Percentiles rank a stretch among this genome's conserved stretches.
Evolutionary conservation across 169 alveolate species (phyloP).

Genomic region (Eimeria tenella): DNA sequence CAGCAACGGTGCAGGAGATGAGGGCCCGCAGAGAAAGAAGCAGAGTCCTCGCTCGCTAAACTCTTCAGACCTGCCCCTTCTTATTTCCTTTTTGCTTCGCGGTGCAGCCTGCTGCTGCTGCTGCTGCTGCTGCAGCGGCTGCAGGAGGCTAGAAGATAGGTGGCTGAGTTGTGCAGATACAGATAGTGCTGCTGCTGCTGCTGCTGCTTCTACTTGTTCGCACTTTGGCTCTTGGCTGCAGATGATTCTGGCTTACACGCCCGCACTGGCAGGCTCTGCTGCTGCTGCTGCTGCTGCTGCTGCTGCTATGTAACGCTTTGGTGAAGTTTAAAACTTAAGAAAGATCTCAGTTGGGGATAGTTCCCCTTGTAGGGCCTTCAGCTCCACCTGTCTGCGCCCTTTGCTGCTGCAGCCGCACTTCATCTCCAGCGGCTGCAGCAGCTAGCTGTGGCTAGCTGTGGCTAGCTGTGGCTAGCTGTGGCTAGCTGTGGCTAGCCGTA

Average conservation of each 20-base stretch:
- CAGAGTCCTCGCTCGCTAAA: neutral
- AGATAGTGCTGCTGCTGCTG: conserved; percentile 1
- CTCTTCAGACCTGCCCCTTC: neutral
- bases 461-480: neutral
- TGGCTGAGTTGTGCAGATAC: neutral
- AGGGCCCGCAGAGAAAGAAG: neutral
- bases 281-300: conserved; percentile 16
- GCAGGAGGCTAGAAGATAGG: neutral
- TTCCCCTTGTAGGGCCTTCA: neutral
- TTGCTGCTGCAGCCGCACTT: neutral
- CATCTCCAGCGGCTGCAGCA: neutral
- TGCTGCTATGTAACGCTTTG: neutral
- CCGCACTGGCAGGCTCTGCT: neutral
- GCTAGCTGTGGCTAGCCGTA: conserved; percentile 1
- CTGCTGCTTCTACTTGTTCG: conserved; percentile 36
- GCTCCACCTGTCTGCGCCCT: neutral
- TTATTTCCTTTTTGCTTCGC: neutral
- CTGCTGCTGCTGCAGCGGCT: conserved; percentile 22
- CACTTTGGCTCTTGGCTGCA: no score
- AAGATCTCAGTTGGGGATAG: neutral
- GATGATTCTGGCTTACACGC: no score
- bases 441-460: conserved; percentile 10
- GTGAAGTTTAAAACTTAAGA: neutral
- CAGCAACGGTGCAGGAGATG: neutral
- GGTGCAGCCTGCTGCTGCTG: neutral